These are phyloP conservation scores for Exserohilum rostratum DNA, from an alignment of 2,329 filamentous ascomycete species.

Conservation along the genomic window DNA sequence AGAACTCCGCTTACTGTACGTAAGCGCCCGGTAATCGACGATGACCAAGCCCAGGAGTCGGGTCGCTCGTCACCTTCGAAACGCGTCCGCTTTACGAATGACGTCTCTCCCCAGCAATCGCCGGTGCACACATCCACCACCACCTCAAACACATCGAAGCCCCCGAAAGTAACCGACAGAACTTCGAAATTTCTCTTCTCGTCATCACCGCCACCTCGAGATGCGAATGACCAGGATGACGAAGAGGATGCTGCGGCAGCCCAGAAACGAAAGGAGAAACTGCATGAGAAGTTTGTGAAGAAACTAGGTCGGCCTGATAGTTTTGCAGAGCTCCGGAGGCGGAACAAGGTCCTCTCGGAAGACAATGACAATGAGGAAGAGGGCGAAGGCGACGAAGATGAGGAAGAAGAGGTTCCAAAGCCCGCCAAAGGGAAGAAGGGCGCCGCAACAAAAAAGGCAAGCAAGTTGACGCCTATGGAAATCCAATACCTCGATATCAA, in stretches of 20 bases:
- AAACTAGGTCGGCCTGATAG: conserved; percentile 88
- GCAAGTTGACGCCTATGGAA: conserved; percentile 92
- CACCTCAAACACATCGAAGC: conserved; percentile 37
- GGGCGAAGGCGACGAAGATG: conserved; percentile 62
- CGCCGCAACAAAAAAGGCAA: conserved; percentile 68
- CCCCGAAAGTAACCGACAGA: conserved; percentile 51
- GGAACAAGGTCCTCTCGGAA: conserved; percentile 61
- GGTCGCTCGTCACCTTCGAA: conserved; percentile 44
- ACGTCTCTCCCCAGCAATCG: conserved; percentile 27
- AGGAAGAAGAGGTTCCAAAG: conserved; percentile 61
- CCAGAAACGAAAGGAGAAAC: conserved; percentile 67
- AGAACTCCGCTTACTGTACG: conserved; percentile 13
- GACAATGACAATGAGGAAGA: conserved; percentile 60
- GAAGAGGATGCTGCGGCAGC: conserved; percentile 59
- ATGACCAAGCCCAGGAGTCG: conserved; percentile 43
- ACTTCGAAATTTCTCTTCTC: conserved; percentile 67
- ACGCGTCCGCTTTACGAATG: conserved; percentile 39
- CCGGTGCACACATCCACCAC: conserved; percentile 31
- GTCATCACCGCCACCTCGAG: conserved; percentile 51
- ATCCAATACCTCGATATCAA: conserved; percentile 94
- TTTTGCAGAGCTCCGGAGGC: conserved; percentile 69
- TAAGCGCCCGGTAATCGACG: conserved; percentile 47
- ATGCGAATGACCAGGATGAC: conserved; percentile 32
- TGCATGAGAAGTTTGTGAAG: conserved; percentile 86
- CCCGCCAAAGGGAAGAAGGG: conserved; percentile 58